Evolutionary conservation across 2,329 filamentous ascomycete species (phyloP).

Genomic region (Monosporascus sp.): DNA sequence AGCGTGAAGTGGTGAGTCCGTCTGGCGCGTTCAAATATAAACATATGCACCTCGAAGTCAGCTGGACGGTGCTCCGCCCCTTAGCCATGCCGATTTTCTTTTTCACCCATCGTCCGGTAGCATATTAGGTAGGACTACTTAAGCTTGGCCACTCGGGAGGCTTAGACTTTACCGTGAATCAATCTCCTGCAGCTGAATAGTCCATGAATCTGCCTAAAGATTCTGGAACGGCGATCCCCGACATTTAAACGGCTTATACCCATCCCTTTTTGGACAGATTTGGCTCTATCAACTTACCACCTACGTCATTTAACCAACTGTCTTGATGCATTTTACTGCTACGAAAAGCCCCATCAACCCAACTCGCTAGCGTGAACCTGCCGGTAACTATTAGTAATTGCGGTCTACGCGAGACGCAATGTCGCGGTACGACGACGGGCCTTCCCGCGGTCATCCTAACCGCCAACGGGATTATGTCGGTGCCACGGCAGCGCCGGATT

Average conservation of each 20-base stretch:
- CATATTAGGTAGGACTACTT: neutral
- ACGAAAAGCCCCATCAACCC: neutral
- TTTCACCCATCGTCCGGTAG: neutral
- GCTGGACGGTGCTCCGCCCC: neutral
- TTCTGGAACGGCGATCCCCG: neutral
- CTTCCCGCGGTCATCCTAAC: conserved; percentile 13
- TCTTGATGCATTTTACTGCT: no score
- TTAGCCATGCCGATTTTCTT: neutral
- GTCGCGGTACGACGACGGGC: conserved; percentile 21
- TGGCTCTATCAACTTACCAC: no score
- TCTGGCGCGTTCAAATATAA: neutral
- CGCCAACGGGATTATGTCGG: conserved; percentile 6
- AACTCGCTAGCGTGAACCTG: neutral
- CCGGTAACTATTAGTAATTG: conserved; percentile 1
- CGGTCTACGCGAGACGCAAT: conserved; percentile 9
- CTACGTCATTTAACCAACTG: no score
- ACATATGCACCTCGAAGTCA: neutral
- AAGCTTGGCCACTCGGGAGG: neutral
- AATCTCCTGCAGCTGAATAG: neutral
- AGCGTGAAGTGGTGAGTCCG: neutral
- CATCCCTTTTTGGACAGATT: no score
- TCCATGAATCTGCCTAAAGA: neutral
- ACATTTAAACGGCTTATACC: no score
- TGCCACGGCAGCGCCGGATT: conserved; percentile 5
- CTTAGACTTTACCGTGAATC: neutral